A percentile compares a stretch with the other conserved stretches of the same genome.
Evolutionary conservation across 768 basidiomycete genomes (phyloP).

Genomic region (Lyophyllum shimeji): DNA sequence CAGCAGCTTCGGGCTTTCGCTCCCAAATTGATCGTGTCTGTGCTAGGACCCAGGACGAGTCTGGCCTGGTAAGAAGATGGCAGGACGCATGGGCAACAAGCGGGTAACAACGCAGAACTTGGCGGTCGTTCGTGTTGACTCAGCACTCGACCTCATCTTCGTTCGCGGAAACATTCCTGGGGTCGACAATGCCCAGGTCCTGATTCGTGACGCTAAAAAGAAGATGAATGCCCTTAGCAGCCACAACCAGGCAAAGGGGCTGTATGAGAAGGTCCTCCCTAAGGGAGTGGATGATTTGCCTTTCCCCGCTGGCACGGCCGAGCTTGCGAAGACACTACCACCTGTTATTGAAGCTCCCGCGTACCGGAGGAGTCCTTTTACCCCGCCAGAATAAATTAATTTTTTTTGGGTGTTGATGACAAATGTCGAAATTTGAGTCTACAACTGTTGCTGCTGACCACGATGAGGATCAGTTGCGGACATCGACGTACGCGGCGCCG

Average conservation of each 20-base stretch:
- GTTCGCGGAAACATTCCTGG: conserved; percentile 93
- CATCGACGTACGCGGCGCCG: too few species aligned
- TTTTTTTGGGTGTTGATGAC: neutral
- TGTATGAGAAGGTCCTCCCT: conserved; percentile 76
- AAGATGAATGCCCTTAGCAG: conserved; percentile 62
- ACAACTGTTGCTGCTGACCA: neutral
- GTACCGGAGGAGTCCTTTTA: conserved; percentile 75
- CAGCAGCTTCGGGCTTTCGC: neutral
- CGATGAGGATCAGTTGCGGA: neutral
- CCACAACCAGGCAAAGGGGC: conserved; percentile 67
- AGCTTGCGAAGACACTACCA: conserved; percentile 68
- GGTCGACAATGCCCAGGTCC: conserved; percentile 81
- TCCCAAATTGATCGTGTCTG: neutral
- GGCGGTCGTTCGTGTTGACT: conserved; percentile 85
- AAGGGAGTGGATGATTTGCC: conserved; percentile 84
- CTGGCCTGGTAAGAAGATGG: conserved; percentile 98
- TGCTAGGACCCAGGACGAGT: conserved; percentile 92
- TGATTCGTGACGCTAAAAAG: conserved; percentile 89
- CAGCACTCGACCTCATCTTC: conserved; percentile 81
- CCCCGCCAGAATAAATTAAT: conserved; percentile 58
- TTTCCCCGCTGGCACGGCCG: conserved; percentile 86
- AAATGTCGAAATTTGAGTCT: neutral
- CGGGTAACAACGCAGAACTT: conserved; percentile 88
- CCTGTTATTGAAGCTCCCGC: conserved; percentile 70
- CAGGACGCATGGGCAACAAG: conserved; percentile 86